Percentiles rank a stretch among this genome's conserved stretches.
These are phyloP conservation scores for Recurvomyces mirabilis DNA, from an alignment of 495 filamentous ascomycete genomes.

Conservation along the genomic window DNA sequence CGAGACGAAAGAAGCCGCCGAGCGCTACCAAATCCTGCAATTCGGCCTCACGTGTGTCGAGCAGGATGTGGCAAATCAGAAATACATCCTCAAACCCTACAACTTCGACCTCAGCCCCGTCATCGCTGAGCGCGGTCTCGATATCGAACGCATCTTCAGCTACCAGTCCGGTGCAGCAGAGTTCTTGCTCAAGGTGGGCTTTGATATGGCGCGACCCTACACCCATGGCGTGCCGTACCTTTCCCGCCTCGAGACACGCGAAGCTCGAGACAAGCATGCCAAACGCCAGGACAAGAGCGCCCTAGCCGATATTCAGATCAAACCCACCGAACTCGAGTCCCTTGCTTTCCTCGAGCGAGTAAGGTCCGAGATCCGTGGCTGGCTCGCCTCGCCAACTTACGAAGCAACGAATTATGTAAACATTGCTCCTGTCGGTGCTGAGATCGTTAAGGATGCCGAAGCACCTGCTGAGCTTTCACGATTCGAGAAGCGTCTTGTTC, in stretches of 20 bases:
- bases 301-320: constrained; percentile 40
- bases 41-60: constrained; percentile 59
- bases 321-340: constrained; percentile 43
- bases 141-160: constrained; percentile 44
- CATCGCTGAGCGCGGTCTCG: constrained; percentile 34
- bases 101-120: constrained; percentile 55
- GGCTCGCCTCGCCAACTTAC: constrained; percentile 26
- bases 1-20: constrained; percentile 52
- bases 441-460: constrained; percentile 2
- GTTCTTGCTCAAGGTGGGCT: constrained; percentile 53
- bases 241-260: constrained; percentile 49
- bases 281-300: constrained; percentile 30
- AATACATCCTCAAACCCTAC: constrained; percentile 54
- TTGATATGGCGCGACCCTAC: constrained; percentile 49
- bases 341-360: constrained; percentile 42
- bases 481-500: constrained; percentile 51
- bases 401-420: constrained; percentile 13
- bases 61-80: constrained; percentile 36
- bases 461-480: constrained; percentile 20
- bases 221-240: constrained; percentile 56
- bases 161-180: constrained; percentile 47
- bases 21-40: constrained; percentile 63
- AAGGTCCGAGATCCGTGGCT: constrained; percentile 39
- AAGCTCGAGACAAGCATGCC: constrained; percentile 31
- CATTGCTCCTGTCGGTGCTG: constrained; percentile 9